Evolutionary conservation across 805 yeast species (phyloP).

Genomic region (Nakazawaea siamensis): DNA sequence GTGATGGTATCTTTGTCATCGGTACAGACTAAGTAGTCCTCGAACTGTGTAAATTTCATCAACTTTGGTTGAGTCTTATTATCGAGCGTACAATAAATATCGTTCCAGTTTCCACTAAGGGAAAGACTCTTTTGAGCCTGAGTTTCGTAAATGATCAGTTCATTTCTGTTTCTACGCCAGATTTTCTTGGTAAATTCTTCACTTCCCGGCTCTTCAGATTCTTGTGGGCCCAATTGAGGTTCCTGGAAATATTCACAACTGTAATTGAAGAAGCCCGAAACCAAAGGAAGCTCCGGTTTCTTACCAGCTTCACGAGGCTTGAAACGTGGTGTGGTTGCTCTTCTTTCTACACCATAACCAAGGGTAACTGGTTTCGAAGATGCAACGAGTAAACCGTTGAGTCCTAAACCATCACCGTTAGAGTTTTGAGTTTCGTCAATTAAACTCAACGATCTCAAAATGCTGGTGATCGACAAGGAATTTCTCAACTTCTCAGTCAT

Average conservation of each 20-base stretch:
- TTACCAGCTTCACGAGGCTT: constrained; percentile 16
- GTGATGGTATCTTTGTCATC: constrained; percentile 81
- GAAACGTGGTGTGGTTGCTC: constrained; percentile 54
- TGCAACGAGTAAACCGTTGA: constrained; percentile 2
- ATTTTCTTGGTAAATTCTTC: constrained; percentile 70
- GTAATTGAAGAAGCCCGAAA: constrained; percentile 63
- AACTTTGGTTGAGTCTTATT: constrained; percentile 76
- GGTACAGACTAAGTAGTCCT: constrained; percentile 66
- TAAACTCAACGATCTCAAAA: constrained; percentile 18
- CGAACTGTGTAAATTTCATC: constrained; percentile 83
- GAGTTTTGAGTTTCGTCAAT: constrained; percentile 16
- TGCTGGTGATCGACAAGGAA: constrained; percentile 12
- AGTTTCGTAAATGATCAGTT: constrained; percentile 75
- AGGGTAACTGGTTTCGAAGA: constrained; percentile 7
- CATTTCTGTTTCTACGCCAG: constrained; percentile 90
- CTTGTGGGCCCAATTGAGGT: constrained; percentile 84
- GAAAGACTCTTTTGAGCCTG: constrained; percentile 86
- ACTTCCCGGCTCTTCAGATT: constrained; percentile 88
- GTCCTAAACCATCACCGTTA: constrained; percentile 15
- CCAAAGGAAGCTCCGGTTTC: constrained; percentile 41
- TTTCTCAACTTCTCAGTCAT: constrained; percentile 16
- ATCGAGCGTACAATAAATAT: constrained; percentile 46
- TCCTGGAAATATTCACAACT: constrained; percentile 91
- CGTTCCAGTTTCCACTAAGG: constrained; percentile 79
- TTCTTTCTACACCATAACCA: constrained; percentile 33